These are phyloP conservation scores for Wickerhamiella shivajii DNA, from an alignment of 805 yeast species.

Conservation along the genomic window DNA sequence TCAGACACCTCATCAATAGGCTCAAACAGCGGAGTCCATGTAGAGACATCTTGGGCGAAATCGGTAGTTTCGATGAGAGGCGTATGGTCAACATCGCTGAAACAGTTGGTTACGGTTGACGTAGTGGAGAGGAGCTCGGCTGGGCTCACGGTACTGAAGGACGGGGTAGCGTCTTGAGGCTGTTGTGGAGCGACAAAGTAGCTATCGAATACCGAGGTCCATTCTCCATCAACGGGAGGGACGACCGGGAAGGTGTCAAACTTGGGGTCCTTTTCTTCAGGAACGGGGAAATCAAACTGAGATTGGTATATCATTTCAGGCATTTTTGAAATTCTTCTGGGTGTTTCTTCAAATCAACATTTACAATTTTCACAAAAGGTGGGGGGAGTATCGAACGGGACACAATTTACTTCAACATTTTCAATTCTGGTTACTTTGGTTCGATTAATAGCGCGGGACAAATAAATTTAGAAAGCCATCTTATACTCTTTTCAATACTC, in stretches of 20 bases:
- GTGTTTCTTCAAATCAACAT: too few species aligned
- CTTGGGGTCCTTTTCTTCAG: too few species aligned
- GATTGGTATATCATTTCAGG: too few species aligned
- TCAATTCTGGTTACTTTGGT: background rate
- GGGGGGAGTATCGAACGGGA: too few species aligned
- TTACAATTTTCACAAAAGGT: too few species aligned
- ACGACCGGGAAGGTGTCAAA: too few species aligned
- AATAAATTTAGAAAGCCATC: constrained; percentile 8
- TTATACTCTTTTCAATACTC: background rate
- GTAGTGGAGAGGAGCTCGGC: constrained; percentile 13
- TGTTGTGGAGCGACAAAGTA: too few species aligned
- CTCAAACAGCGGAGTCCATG: constrained; percentile 26
- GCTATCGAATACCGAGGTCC: too few species aligned
- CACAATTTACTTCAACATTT: background rate
- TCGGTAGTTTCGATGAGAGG: constrained; percentile 23
- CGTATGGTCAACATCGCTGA: constrained; percentile 13
- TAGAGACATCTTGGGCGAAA: constrained; percentile 15
- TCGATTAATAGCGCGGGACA: constrained; percentile 2
- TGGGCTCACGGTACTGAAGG: constrained; percentile 17
- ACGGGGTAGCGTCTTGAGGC: too few species aligned
- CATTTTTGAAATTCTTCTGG: too few species aligned
- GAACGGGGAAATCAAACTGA: too few species aligned
- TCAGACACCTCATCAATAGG: constrained; percentile 10
- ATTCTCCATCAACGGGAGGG: too few species aligned
- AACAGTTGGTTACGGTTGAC: constrained; percentile 13